Evolutionary conservation across 164 flowering plant genomes (phyloP), one percentile per base, ranked within the genome.

Genomic region (Macadamia integrifolia): DNA sequence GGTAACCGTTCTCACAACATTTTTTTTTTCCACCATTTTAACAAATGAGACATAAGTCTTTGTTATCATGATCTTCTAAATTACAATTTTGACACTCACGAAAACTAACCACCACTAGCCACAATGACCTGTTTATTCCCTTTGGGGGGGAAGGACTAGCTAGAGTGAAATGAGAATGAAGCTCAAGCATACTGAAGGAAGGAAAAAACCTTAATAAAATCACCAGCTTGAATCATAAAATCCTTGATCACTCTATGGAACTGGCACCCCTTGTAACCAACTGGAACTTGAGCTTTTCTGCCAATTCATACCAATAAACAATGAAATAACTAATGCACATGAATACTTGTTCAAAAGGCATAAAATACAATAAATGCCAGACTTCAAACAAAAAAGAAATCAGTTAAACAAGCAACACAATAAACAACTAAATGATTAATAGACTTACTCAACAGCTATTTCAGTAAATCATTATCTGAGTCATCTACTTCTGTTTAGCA

Each of bases 161-260:
- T 53, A 46, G 57, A 53, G 17, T 17, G 18, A 46, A 11, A 11
- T 46, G 50, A 46, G 50, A 3, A 46, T 1, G 50, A 46, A 8
- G 13, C 50, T 46, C 9, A 46, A 46, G 9, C 3, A 3, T 4
- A 28, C 32, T 12, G 46, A 28, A 12, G 10, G 8, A 60, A 14
- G 18, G 35, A 58, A 78, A 78, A 13, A 63, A 92, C 98, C 97
- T 94, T 94, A 9, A 89, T 23, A 79, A 94, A 91, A 67, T 94
- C 99, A 71, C 97, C 99, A 75, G 90, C 89, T 80, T 94, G 99
- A 74, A 94, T 84, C 99, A 92, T 89, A 63, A 94, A 92, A 75
- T 92, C 99, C 80, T 90, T 94, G 60, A 92, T 94, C 71, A 94
- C 98, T 73, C 99, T 82, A 52, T 92, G 99, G 72, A 94, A 94